These are phyloP conservation scores for Solanum commersonii DNA, from an alignment of 257 asterid genomes.

Conservation along the genomic window DNA sequence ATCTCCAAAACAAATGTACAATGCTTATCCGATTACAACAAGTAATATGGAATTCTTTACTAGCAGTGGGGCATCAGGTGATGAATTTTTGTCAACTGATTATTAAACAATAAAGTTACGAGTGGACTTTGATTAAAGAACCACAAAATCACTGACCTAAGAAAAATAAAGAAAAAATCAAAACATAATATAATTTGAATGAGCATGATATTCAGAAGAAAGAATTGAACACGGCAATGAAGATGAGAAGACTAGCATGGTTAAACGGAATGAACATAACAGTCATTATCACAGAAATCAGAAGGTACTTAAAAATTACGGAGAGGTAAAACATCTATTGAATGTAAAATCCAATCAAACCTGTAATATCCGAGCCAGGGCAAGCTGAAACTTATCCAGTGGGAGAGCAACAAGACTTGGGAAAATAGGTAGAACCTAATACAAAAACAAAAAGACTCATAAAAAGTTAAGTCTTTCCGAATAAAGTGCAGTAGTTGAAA, in stretches of 20 bases:
- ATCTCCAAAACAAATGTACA: background rate
- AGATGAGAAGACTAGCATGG: background rate
- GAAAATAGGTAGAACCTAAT: conserved; percentile 84
- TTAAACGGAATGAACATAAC: background rate
- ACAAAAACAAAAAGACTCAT: background rate
- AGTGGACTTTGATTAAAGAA: background rate
- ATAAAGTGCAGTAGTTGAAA: background rate
- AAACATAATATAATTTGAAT: background rate
- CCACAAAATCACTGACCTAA: background rate
- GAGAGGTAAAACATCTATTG: background rate
- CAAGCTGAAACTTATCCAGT: conserved; percentile 82
- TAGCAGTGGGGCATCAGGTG: background rate
- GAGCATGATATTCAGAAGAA: background rate
- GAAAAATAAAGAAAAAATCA: background rate
- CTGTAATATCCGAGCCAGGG: conserved; percentile 94
- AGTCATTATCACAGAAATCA: background rate
- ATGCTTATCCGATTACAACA: background rate
- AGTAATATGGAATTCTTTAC: background rate
- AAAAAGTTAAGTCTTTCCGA: background rate
- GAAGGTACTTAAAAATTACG: background rate
- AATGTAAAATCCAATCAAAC: conserved; percentile 19
- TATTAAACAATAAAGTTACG: background rate
- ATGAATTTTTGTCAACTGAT: background rate
- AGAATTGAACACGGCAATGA: background rate
- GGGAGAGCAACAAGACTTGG: conserved; percentile 93